Percentiles rank a stretch among this genome's conserved stretches.
These are phyloP conservation scores for Dothideomycetes sp. DNA, from an alignment of 2,329 filamentous ascomycete species.

Conservation along the genomic window DNA sequence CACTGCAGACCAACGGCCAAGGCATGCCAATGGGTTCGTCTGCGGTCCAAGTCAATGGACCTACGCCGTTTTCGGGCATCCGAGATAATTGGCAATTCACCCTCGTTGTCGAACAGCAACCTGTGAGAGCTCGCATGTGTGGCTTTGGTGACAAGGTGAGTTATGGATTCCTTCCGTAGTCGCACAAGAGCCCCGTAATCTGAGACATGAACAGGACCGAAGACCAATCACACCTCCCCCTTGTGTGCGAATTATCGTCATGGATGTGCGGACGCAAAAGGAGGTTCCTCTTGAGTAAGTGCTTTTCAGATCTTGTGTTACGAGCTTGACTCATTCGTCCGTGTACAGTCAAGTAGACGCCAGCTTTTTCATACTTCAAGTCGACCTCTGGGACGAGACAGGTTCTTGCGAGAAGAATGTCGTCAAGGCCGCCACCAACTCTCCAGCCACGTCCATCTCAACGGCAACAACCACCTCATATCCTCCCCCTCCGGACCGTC, in stretches of 20 bases:
- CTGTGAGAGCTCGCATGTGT: constrained; percentile 90
- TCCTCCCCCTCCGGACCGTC: constrained; percentile 39
- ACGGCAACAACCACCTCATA: constrained; percentile 73
- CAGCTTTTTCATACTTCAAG: constrained; percentile 58
- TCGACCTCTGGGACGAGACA: constrained; percentile 58
- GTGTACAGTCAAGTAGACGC: constrained; percentile 48
- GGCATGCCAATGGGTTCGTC: constrained; percentile 4
- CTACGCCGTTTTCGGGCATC: neutral
- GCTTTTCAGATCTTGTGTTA: neutral
- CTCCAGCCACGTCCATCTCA: constrained; percentile 62
- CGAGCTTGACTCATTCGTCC: constrained; percentile 4
- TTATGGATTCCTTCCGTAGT: constrained; percentile 11
- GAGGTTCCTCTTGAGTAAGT: constrained; percentile 52
- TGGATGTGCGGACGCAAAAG: constrained; percentile 62
- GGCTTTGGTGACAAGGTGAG: constrained; percentile 94
- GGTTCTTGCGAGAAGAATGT: constrained; percentile 57
- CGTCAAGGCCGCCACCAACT: constrained; percentile 54
- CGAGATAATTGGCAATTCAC: constrained; percentile 4
- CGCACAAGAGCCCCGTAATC: constrained; percentile 15
- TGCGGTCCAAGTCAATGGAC: neutral
- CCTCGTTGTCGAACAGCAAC: constrained; percentile 70
- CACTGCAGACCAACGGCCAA: constrained; percentile 9
- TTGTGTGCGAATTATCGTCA: constrained; percentile 75
- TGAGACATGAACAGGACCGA: constrained; percentile 57
- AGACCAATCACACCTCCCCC: constrained; percentile 92